These are phyloP conservation scores for Termitomyces sp. DNA, from an alignment of 768 basidiomycete genomes.

Conservation along the genomic window DNA sequence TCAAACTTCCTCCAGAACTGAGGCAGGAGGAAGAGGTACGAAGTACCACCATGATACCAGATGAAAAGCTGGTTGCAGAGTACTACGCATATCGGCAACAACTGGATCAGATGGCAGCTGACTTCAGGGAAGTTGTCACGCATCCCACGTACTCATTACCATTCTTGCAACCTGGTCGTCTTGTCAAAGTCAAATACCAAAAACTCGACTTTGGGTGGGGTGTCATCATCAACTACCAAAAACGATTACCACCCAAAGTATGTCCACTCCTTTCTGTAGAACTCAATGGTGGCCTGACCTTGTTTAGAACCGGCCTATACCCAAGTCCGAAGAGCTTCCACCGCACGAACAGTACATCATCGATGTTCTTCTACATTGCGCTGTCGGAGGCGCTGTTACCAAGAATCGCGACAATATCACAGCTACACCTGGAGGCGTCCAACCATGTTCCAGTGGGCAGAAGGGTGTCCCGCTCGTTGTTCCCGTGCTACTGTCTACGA, in stretches of 20 bases:
- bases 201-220: constrained; percentile 97
- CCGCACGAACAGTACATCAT: constrained; percentile 91
- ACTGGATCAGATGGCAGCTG: constrained; percentile 80
- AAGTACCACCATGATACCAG: constrained; percentile 64
- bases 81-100: constrained; percentile 95
- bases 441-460: constrained; percentile 65
- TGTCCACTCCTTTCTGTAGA: constrained; percentile 7
- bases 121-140: constrained; percentile 89
- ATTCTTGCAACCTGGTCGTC: constrained; percentile 86
- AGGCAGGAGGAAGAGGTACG: constrained; percentile 63
- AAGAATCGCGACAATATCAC: constrained; percentile 52
- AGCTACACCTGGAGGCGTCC: constrained; percentile 62
- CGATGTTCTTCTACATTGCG: constrained; percentile 85
- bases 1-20: constrained; percentile 47
- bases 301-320: constrained; percentile 57
- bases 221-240: constrained; percentile 87
- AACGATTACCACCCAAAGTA: constrained; percentile 80
- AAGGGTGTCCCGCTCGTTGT: constrained; percentile 84
- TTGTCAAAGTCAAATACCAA: constrained; percentile 87
- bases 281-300: neutral
- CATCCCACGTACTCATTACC: constrained; percentile 95
- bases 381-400: constrained; percentile 50
- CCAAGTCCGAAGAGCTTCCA: constrained; percentile 61
- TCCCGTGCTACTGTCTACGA: constrained; percentile 80
- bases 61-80: constrained; percentile 78